Conservation (phyloP, 805 yeast genomes). For the Ogataea dorogensis region DNA sequence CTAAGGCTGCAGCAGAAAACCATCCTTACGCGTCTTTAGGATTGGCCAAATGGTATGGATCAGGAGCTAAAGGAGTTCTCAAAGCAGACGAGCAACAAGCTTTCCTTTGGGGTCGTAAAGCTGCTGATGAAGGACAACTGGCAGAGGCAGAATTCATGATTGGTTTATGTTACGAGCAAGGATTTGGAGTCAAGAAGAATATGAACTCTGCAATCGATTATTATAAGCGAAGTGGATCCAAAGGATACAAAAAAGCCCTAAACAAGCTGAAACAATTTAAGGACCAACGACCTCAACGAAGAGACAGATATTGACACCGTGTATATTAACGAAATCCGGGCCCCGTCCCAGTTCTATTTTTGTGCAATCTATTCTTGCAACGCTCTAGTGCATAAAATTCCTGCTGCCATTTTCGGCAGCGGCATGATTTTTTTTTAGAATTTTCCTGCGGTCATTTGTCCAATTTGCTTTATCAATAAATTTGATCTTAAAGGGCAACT, state of each 20-base stretch:
- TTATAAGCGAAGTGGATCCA: constrained; percentile 59
- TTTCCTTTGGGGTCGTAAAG: constrained; percentile 60
- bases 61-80: constrained; percentile 59
- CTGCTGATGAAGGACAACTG: constrained; percentile 55
- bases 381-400: constrained; percentile 1
- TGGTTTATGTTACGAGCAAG: constrained; percentile 66
- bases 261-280: constrained; percentile 32
- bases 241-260: constrained; percentile 59
- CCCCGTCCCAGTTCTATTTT: not conserved
- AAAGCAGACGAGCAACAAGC: constrained; percentile 62
- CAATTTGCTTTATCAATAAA: constrained; percentile 12
- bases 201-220: constrained; percentile 44
- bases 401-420: constrained; percentile 8
- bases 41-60: constrained; percentile 72
- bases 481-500: constrained; percentile 10
- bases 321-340: constrained; percentile 1
- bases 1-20: constrained; percentile 62
- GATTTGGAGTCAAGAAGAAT: constrained; percentile 53
- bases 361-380: not conserved
- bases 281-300: constrained; percentile 2
- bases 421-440: constrained; percentile 1
- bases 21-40: constrained; percentile 71
- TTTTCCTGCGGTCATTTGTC: constrained; percentile 15
- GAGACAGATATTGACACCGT: constrained; percentile 1
- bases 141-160: constrained; percentile 66